phyloP scores from a whole-genome alignment of 225 moss, liverwort and hornwort species.

The Neckera pumila region DNA sequence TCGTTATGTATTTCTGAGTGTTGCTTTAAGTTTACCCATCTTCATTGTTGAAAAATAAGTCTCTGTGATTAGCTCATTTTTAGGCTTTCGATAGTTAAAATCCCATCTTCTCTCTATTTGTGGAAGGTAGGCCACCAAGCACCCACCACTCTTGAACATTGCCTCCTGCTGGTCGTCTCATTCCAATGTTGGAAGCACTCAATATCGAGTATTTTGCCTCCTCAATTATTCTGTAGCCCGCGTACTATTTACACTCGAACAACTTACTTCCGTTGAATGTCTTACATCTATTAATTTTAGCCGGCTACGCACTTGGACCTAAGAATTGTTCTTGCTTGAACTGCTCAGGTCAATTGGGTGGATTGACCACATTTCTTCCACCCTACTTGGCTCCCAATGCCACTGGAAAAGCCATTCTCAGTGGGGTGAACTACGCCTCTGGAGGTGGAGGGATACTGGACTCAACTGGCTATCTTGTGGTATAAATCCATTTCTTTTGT shows the following conservation, averaged over 20 bases:
- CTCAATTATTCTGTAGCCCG: neutral
- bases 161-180: neutral
- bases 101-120: neutral
- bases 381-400: slow-evolving; percentile 28
- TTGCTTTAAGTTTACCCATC: neutral
- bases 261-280: neutral
- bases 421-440: slow-evolving; percentile 39
- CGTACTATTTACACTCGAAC: neutral
- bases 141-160: neutral
- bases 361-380: neutral
- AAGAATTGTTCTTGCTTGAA: too few species aligned
- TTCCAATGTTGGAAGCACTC: neutral
- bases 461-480: slow-evolving; percentile 13
- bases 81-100: neutral
- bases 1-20: neutral
- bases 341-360: slow-evolving; percentile 11
- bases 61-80: neutral
- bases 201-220: neutral
- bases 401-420: slow-evolving; percentile 10
- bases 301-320: neutral
- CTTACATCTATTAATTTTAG: neutral
- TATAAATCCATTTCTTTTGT: neutral
- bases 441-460: slow-evolving; percentile 36
- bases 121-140: too few species aligned
- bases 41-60: neutral